A percentile compares a stretch with the other conserved stretches of the same genome.
phyloP scores from a whole-genome alignment of 176 grass and related monocot species.

The Carex myosuroides region DNA sequence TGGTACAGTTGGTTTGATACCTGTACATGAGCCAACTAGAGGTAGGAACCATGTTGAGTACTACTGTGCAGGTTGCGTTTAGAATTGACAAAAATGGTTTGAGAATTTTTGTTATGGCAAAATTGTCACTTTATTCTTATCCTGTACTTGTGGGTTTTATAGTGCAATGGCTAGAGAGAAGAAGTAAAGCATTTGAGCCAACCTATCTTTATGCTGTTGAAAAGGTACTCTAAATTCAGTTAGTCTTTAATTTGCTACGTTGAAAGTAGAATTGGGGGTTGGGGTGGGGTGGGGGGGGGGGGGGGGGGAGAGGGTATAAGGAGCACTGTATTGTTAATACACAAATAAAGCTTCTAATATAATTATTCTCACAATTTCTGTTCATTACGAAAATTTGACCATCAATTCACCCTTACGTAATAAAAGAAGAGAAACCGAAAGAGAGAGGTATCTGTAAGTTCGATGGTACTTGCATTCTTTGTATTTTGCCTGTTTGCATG shows the following conservation, averaged over 20 bases:
- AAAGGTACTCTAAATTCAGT: slow-evolving; percentile 45
- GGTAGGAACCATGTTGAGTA: neutral
- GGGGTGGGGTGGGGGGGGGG: no score
- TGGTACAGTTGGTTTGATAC: neutral
- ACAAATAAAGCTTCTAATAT: neutral
- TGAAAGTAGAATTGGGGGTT: neutral
- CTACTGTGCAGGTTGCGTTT: neutral
- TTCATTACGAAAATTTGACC: neutral
- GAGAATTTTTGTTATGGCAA: neutral
- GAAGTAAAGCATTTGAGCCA: slow-evolving; percentile 93
- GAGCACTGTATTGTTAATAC: neutral
- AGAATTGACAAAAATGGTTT: neutral
- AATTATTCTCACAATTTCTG: neutral
- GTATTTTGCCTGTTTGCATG: slow-evolving; percentile 7
- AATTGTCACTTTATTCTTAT: slow-evolving; percentile 23
- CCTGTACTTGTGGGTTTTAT: slow-evolving; percentile 32
- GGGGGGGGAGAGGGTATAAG: neutral
- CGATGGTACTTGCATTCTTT: neutral
- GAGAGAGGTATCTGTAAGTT: neutral
- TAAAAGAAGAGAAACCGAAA: no score
- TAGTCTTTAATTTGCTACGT: neutral
- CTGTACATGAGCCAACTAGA: neutral
- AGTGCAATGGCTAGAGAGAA: slow-evolving; percentile 94
- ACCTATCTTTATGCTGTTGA: slow-evolving; percentile 89
- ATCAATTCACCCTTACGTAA: neutral